These are phyloP conservation scores for Penicillium goetzii DNA, from an alignment of 495 filamentous ascomycete genomes.

Conservation along the genomic window DNA sequence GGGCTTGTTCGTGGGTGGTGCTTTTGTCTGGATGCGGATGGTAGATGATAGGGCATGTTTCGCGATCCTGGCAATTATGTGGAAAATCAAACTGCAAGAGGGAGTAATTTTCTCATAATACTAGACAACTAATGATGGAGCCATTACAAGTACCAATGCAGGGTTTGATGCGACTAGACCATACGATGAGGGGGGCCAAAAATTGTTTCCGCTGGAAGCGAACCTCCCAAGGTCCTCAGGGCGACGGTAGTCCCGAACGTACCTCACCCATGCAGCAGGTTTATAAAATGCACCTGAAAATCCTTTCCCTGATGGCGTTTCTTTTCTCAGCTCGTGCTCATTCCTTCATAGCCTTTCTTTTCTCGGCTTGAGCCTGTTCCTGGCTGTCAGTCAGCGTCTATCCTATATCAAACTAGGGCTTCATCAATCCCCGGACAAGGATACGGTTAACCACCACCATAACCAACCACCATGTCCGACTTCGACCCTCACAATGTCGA, in stretches of 20 bases:
- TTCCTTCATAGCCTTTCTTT: background rate
- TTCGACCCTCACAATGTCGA: constrained; percentile 48
- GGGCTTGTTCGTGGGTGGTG: background rate
- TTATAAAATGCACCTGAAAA: constrained; percentile 26
- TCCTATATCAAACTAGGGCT: constrained; percentile 4
- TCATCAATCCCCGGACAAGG: background rate
- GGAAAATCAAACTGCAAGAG: background rate
- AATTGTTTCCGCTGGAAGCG: constrained; percentile 4
- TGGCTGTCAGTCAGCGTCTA: background rate
- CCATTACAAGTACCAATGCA: background rate
- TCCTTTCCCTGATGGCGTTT: constrained; percentile 10
- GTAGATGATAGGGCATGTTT: background rate
- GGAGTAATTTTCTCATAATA: background rate
- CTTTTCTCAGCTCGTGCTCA: background rate
- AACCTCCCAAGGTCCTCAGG: constrained; percentile 33
- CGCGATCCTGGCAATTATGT: background rate
- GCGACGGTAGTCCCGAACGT: constrained; percentile 21
- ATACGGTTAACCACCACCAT: background rate
- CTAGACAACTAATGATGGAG: background rate
- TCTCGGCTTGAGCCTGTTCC: background rate
- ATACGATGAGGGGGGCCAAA: constrained; percentile 23
- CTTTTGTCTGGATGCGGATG: background rate
- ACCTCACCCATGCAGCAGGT: constrained; percentile 7
- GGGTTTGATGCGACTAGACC: constrained; percentile 2
- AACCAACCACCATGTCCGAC: constrained; percentile 23